phyloP scores from a whole-genome alignment of 768 basidiomycete species.

The Mycena vulgaris region DNA sequence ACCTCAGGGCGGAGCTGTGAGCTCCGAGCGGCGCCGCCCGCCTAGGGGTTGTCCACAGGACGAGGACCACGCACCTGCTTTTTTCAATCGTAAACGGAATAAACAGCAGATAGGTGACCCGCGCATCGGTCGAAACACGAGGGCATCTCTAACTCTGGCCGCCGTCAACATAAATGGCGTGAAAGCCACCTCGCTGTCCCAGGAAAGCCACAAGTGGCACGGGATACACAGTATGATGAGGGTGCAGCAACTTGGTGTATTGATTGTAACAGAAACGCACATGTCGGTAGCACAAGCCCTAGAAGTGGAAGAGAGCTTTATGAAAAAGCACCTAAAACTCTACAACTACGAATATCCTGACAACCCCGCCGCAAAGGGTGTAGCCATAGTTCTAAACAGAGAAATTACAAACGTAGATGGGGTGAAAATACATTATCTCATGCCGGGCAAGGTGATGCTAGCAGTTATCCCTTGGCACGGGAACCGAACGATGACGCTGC shows the following conservation, averaged over 20 bases:
- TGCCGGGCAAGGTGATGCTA: too few species aligned
- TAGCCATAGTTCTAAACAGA: too few species aligned
- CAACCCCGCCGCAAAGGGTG: too few species aligned
- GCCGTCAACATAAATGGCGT: slow-evolving; percentile 4
- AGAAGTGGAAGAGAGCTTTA: slow-evolving; percentile 10
- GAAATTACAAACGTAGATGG: too few species aligned
- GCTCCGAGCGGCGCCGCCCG: not conserved
- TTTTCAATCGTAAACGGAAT: too few species aligned
- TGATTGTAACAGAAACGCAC: slow-evolving; percentile 11
- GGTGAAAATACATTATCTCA: too few species aligned
- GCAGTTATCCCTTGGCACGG: too few species aligned
- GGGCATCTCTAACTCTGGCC: not conserved
- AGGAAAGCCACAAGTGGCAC: too few species aligned
- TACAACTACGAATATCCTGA: slow-evolving; percentile 9
- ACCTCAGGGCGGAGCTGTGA: not conserved
- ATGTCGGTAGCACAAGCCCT: slow-evolving; percentile 5
- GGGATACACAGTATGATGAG: slow-evolving; percentile 2
- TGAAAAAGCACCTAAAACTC: not conserved
- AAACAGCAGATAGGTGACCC: not conserved
- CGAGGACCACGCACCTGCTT: not conserved
- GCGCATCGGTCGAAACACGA: not conserved
- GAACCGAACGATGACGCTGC: too few species aligned
- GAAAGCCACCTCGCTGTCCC: not conserved
- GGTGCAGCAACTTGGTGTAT: not conserved
- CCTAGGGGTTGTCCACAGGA: slow-evolving; percentile 1